phyloP scores from a whole-genome alignment of 345 rosid genomes.

The Lenwebbia sp. region DNA sequence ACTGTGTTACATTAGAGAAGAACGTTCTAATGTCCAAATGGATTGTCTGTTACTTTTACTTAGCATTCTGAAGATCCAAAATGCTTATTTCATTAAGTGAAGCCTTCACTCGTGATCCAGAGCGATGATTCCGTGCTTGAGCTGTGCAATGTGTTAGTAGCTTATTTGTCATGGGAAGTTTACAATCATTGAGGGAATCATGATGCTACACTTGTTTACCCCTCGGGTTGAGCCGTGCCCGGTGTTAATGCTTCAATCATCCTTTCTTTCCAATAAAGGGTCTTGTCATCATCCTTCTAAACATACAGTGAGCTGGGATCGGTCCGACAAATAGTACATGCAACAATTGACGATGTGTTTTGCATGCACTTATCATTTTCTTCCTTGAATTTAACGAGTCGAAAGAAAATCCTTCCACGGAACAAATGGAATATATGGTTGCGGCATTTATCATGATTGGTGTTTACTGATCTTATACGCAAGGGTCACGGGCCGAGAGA shows the following conservation, averaged over 20 bases:
- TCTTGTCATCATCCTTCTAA: not conserved
- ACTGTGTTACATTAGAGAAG: not conserved
- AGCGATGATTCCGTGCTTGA: not conserved
- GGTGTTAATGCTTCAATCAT: not conserved
- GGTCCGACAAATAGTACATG: not conserved
- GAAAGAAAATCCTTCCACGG: not conserved
- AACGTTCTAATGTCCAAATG: not conserved
- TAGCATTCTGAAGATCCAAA: not conserved
- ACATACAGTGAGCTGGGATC: not conserved
- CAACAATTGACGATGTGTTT: not conserved
- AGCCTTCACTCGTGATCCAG: not conserved
- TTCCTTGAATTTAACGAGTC: not conserved
- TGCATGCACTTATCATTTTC: not conserved
- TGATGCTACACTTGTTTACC: not conserved
- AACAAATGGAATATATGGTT: not conserved
- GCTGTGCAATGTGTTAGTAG: not conserved
- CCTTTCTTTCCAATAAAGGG: not conserved
- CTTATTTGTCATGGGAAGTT: not conserved
- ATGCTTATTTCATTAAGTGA: not conserved
- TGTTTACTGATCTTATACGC: not conserved
- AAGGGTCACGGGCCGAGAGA: no score
- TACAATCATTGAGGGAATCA: not conserved
- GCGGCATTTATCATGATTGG: not conserved
- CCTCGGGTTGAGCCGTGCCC: not conserved
- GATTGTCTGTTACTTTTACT: not conserved